Evolutionary conservation across 108 stramenopile genomes (phyloP).

Genomic region (Bacterosira constricta): DNA sequence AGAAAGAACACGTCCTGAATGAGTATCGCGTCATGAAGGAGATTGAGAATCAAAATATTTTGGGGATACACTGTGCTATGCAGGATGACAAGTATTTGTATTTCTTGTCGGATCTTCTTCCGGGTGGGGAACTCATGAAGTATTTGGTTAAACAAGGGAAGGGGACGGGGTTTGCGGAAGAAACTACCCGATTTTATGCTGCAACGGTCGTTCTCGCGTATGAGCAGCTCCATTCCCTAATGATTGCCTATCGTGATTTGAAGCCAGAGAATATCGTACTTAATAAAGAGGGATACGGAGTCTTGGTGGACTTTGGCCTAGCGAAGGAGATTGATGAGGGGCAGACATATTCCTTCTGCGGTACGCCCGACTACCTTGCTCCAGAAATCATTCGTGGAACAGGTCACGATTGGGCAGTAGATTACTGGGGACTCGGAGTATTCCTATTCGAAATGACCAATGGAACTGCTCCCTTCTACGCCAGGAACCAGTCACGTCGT

Average conservation of each 20-base stretch:
- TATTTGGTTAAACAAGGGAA: conserved; percentile 22
- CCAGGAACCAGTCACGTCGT: conserved; percentile 16
- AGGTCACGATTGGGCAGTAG: conserved; percentile 77
- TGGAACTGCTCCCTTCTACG: conserved; percentile 69
- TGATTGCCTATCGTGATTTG: conserved; percentile 77
- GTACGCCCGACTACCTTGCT: conserved; percentile 67
- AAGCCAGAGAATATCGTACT: conserved; percentile 70
- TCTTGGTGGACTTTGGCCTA: conserved; percentile 70
- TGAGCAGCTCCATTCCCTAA: conserved; percentile 55
- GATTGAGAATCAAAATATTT: conserved; percentile 63
- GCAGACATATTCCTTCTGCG: conserved; percentile 61
- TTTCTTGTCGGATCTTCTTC: conserved; percentile 66
- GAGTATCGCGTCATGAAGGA: conserved; percentile 50
- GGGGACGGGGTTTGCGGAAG: conserved; percentile 39
- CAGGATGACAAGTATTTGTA: conserved; percentile 60
- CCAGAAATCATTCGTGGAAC: conserved; percentile 61
- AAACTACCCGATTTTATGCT: conserved; percentile 62
- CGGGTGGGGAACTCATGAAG: conserved; percentile 47
- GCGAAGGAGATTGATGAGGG: conserved; percentile 60
- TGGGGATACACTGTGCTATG: conserved; percentile 55
- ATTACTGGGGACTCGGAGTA: conserved; percentile 72
- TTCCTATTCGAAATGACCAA: conserved; percentile 61
- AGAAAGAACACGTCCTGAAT: conserved; percentile 61
- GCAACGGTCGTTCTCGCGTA: conserved; percentile 76
- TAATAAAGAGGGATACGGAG: conserved; percentile 51